Base-by-base conservation (phyloP, 2,329 filamentous ascomycete genomes). In the Hypoxylon sp. region DNA sequence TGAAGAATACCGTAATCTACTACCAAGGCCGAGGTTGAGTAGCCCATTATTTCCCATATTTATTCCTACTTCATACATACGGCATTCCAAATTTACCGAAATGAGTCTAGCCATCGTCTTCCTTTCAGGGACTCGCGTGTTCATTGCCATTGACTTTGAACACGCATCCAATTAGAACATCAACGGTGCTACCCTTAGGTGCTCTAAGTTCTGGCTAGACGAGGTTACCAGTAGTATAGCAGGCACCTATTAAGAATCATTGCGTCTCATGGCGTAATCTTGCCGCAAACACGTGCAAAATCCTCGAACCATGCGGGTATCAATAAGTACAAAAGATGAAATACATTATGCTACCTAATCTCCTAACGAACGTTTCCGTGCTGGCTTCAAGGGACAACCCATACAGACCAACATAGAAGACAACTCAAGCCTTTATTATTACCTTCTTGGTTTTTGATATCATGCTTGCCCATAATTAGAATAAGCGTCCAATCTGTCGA, bases 401-500 rank as follows among this genome's bases (percentile, higher is more conserved):
- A 14, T 39, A 39, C 14, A 14, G 13, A 1, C 14, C 6, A 6
- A 39, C 35, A 8, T 17, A 4, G 17, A 19, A 10, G 39, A 8
- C 39, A 10, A 8, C 39, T 19, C 17, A 22, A 2, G 39, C 17
- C 9, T 44, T 22, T 3, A 17, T 9, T 19, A 44, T 22, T 8
- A 8, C 19, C n/a, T 22, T 24, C 10, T 22, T 52, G 3, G 13
- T 22, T 24, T 14, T 31, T 11, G 13, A 33, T 3, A 19, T 31
- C 29, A 47, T 26, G 1, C 37, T 22, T 19, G 9, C 1, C 19
- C 19, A 6, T 31, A 24, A 22, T 62, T 9, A 53, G 13, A 44
- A n/a, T 13, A 46, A 17, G 9, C 11, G 13, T 11, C 29, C 62
- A 48, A 65, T 59, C 26, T 65, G 55, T 24, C 5, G 24, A 19